Conservation (phyloP, 768 basidiomycete genomes). For the Auricularia heimuer region DNA sequence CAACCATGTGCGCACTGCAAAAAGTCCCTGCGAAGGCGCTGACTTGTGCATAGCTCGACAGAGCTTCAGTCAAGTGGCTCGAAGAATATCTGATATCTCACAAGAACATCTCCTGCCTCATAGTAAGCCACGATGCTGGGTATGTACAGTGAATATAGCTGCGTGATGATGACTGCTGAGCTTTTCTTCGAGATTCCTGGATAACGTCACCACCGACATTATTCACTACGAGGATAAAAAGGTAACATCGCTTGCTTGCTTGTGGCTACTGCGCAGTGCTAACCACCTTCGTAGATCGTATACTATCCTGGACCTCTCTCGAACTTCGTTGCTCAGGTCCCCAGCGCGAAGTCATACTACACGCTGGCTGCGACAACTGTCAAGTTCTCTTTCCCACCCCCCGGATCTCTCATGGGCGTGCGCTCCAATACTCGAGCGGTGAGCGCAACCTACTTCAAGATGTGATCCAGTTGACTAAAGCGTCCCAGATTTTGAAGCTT, state of each 20-base stretch:
- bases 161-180: neutral
- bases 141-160: constrained; percentile 23
- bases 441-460: neutral
- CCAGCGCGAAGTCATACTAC: constrained; percentile 94
- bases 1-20: constrained; percentile 52
- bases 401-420: constrained; percentile 94
- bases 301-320: constrained; percentile 93
- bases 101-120: constrained; percentile 78
- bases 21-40: neutral
- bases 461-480: too few relatives aligned
- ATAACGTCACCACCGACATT: constrained; percentile 92
- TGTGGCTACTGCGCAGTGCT: constrained; percentile 3
- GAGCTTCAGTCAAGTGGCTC: constrained; percentile 82
- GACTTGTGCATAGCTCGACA: constrained; percentile 48
- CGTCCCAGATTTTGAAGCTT: constrained; percentile 67
- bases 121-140: constrained; percentile 96
- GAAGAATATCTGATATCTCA: constrained; percentile 79
- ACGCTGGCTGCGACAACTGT: constrained; percentile 87
- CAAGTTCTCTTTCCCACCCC: constrained; percentile 92
- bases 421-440: constrained; percentile 83
- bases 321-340: constrained; percentile 78
- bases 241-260: constrained; percentile 26
- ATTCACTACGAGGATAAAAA: constrained; percentile 96
- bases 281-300: constrained; percentile 48
- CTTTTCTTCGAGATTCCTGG: constrained; percentile 58